Conservation (phyloP, 2,329 filamentous ascomycete species). For the Bimuria novae-zelandiae region DNA sequence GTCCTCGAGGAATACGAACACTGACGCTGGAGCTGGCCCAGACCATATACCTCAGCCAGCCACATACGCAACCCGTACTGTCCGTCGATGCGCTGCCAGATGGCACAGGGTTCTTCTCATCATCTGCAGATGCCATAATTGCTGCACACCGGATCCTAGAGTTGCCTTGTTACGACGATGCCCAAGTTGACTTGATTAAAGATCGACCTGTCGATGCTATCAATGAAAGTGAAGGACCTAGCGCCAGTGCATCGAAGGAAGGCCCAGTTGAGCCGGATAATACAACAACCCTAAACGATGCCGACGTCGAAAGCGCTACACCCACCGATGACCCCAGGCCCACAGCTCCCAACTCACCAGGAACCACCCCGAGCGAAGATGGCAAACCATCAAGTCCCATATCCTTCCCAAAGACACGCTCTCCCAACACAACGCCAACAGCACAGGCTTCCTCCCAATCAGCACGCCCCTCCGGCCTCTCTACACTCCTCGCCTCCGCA, state of each 20-base stretch:
- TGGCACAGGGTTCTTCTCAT: conserved; percentile 71
- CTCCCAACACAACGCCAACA: conserved; percentile 26
- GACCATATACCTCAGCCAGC: conserved; percentile 65
- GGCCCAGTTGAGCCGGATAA: neutral
- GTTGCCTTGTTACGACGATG: conserved; percentile 6
- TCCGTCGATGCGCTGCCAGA: conserved; percentile 56
- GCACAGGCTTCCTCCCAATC: neutral
- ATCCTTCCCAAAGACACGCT: conserved; percentile 4
- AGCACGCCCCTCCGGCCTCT: conserved; percentile 22
- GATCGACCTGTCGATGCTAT: too few species aligned
- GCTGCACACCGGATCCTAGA: conserved; percentile 72
- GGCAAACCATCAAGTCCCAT: neutral
- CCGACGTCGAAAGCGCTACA: too few species aligned
- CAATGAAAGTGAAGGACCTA: too few species aligned
- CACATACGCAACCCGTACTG: conserved; percentile 80
- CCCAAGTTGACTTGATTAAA: neutral
- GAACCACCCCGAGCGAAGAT: neutral
- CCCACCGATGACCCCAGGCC: neutral
- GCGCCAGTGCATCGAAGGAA: too few species aligned
- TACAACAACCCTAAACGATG: neutral
- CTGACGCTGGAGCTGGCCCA: conserved; percentile 48
- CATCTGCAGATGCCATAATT: conserved; percentile 78
- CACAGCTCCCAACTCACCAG: neutral
- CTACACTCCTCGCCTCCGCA: conserved; percentile 30
- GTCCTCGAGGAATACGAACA: conserved; percentile 54